A percentile compares a stretch with the other conserved stretches of the same genome.
Evolutionary conservation across 129 eudicot genomes (phyloP).

Genomic region (Escallonia herrerae): DNA sequence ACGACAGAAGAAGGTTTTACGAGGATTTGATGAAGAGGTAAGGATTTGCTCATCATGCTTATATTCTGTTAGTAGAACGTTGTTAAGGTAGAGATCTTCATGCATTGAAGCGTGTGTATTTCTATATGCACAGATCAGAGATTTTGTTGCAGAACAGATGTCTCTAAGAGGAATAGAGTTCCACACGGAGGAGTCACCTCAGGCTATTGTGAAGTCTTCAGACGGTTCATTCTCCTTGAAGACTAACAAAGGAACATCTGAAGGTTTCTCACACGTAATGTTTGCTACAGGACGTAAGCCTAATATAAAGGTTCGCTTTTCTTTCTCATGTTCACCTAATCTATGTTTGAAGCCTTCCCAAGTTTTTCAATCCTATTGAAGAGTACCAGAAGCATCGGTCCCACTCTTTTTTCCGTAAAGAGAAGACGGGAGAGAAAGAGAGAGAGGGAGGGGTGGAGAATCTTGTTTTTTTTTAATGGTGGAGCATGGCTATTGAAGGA

Average conservation of each 20-base stretch:
- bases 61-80: neutral
- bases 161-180: conserved; percentile 85
- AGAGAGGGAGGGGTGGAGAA: too few relatives aligned
- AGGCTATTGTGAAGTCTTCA: conserved; percentile 66
- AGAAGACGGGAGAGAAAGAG: too few relatives aligned
- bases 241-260: conserved; percentile 86
- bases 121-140: conserved; percentile 57
- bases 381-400: too few relatives aligned
- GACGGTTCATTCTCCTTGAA: conserved; percentile 79
- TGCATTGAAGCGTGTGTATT: conserved; percentile 2
- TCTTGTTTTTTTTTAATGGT: too few relatives aligned
- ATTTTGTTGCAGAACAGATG: conserved; percentile 93
- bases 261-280: conserved; percentile 96
- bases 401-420: too few relatives aligned
- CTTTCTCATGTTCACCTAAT: neutral
- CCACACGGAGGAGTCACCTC: conserved; percentile 96
- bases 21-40: conserved; percentile 99
- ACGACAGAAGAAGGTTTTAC: conserved; percentile 85
- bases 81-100: neutral
- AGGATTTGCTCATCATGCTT: conserved; percentile 11
- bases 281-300: conserved; percentile 98
- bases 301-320: conserved; percentile 61
- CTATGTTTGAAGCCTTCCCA: too few relatives aligned
- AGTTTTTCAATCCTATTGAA: too few relatives aligned
- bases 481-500: too few relatives aligned